A percentile compares a stretch with the other conserved stretches of the same genome.
Conservation (phyloP, 108 stramenopile species). For the Cyclotella baltica region DNA sequence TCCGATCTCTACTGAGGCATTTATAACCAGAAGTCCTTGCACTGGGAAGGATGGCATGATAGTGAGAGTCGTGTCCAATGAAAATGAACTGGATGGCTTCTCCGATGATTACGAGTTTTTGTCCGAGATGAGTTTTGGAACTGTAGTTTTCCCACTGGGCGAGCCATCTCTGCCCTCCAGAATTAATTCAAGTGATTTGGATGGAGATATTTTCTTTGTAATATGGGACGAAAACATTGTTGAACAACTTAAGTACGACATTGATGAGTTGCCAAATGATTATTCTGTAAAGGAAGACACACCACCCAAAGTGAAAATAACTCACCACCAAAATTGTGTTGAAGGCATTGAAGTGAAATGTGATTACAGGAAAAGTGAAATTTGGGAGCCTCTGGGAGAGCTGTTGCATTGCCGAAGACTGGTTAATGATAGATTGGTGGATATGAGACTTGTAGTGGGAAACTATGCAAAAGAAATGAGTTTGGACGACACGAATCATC, state of each 20-base stretch:
- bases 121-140: neutral
- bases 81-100: neutral
- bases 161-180: constrained; percentile 6
- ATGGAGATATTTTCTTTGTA: constrained; percentile 7
- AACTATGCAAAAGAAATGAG: too few relatives aligned
- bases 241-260: neutral
- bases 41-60: constrained; percentile 1
- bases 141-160: constrained; percentile 12
- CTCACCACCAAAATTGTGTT: too few relatives aligned
- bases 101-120: neutral
- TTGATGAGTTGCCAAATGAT: too few relatives aligned
- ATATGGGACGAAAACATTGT: constrained; percentile 12
- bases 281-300: too few relatives aligned
- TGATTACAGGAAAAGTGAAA: too few relatives aligned
- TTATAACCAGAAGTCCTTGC: constrained; percentile 2
- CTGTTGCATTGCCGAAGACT: too few relatives aligned
- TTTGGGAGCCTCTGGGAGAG: too few relatives aligned
- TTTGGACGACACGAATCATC: too few relatives aligned
- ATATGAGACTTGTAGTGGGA: too few relatives aligned
- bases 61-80: neutral
- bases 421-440: too few relatives aligned
- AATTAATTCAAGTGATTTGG: constrained; percentile 7
- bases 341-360: too few relatives aligned
- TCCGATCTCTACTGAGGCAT: neutral
- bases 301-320: too few relatives aligned